Evolutionary conservation across 768 basidiomycete species (phyloP).

Genomic region (Tylopilus vinaceipallidus): DNA sequence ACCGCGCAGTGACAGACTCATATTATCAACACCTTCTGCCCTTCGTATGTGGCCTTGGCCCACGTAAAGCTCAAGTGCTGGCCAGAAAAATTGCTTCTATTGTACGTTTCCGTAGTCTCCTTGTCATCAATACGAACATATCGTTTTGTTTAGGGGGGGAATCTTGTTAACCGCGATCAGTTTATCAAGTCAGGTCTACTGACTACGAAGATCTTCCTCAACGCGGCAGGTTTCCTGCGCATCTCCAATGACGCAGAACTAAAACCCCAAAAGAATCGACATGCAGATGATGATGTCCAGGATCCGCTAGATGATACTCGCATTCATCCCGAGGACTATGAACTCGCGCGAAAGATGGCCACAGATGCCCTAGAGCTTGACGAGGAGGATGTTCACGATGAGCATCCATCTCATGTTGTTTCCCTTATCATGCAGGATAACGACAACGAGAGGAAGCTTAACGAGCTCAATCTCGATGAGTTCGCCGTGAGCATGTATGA

Average conservation of each 20-base stretch:
- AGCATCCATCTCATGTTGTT: conserved; percentile 90
- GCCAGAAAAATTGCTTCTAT: conserved; percentile 76
- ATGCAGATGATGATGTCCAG: conserved; percentile 62
- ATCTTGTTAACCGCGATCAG: conserved; percentile 81
- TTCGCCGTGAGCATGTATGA: conserved; percentile 91
- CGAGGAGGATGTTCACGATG: conserved; percentile 91
- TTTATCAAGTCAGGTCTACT: conserved; percentile 80
- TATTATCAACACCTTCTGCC: conserved; percentile 90
- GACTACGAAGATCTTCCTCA: conserved; percentile 87
- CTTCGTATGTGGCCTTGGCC: conserved; percentile 91
- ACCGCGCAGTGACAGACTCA: conserved; percentile 81
- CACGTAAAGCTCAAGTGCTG: conserved; percentile 85
- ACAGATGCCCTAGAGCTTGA: conserved; percentile 96
- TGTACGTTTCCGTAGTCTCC: conserved; percentile 43
- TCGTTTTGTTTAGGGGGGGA: conserved; percentile 64
- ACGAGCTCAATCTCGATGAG: conserved; percentile 91
- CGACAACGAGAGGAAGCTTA: conserved; percentile 76
- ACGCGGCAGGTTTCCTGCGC: conserved; percentile 88
- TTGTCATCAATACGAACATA: neutral
- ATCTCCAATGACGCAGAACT: conserved; percentile 72
- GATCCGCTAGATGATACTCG: conserved; percentile 95
- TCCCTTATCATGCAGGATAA: conserved; percentile 79
- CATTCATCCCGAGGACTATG: conserved; percentile 97
- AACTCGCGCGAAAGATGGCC: conserved; percentile 97
- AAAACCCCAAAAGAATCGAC: conserved; percentile 58